These are phyloP conservation scores for Boletus barrowsii DNA, from an alignment of 768 basidiomycete species.

Conservation along the genomic window DNA sequence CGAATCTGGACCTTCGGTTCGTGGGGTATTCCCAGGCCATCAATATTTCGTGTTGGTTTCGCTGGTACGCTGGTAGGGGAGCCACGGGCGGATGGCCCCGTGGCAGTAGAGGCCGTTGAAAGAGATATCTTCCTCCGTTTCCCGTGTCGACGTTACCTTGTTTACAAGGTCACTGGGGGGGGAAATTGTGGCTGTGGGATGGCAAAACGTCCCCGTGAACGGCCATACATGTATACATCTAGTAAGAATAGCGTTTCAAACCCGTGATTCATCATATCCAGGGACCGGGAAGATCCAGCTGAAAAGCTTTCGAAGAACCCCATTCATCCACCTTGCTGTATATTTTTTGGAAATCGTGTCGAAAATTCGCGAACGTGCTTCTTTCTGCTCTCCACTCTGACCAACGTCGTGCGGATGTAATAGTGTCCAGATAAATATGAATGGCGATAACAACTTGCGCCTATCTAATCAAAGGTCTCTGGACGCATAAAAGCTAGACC, in stretches of 20 bases:
- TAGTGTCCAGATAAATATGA: background rate
- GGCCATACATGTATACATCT: too few species aligned
- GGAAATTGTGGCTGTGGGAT: too few species aligned
- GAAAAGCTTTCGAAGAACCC: background rate
- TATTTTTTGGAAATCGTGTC: background rate
- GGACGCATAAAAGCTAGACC: constrained; percentile 5
- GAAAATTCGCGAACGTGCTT: background rate
- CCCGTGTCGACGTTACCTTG: background rate
- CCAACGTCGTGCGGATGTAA: background rate
- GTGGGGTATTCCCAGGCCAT: constrained; percentile 14
- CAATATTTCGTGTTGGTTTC: constrained; percentile 53
- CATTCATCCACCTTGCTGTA: background rate
- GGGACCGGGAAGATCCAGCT: constrained; percentile 10
- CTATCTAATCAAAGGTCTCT: background rate
- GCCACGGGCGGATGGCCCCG: constrained; percentile 23
- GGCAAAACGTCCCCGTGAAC: too few species aligned
- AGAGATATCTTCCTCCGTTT: background rate
- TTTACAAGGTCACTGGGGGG: too few species aligned
- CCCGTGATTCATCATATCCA: background rate
- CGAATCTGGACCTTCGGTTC: constrained; percentile 14
- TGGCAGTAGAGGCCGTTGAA: constrained; percentile 18
- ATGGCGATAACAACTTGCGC: background rate
- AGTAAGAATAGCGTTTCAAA: too few species aligned
- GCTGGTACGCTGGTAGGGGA: constrained; percentile 52
- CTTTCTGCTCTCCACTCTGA: background rate